Conservation (phyloP, 331 rosid species). For the Saraca asoca region DNA sequence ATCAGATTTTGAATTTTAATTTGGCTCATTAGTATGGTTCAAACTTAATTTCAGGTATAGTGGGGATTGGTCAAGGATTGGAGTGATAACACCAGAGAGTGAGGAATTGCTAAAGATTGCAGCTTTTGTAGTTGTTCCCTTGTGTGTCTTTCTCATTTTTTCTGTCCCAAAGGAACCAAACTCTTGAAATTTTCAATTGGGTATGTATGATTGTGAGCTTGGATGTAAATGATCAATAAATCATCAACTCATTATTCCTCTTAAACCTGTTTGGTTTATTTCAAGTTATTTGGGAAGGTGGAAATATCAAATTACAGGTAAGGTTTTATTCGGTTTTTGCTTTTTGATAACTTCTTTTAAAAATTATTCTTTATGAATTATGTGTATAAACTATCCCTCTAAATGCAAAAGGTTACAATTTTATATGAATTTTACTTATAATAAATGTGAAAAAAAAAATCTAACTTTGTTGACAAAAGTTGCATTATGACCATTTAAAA, state of each 20-base stretch:
- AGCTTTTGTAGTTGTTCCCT: slow-evolving; percentile 69
- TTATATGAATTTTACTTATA: too few species aligned
- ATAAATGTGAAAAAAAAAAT: too few species aligned
- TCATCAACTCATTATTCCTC: not conserved
- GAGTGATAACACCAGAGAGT: slow-evolving; percentile 64
- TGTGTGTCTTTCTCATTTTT: slow-evolving; percentile 61
- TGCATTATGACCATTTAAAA: too few species aligned
- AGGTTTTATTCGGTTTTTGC: too few species aligned
- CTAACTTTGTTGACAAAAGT: too few species aligned
- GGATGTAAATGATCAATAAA: not conserved
- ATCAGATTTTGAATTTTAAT: not conserved
- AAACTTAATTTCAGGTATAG: slow-evolving; percentile 62
- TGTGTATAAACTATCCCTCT: too few species aligned
- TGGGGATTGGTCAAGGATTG: slow-evolving; percentile 98
- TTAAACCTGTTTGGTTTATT: slow-evolving; percentile 1
- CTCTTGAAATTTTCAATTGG: slow-evolving; percentile 33
- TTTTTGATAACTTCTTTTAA: too few species aligned
- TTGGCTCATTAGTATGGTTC: not conserved
- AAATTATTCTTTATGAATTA: too few species aligned
- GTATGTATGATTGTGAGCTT: slow-evolving; percentile 22
- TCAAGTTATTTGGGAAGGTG: not conserved
- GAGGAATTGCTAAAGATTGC: slow-evolving; percentile 70
- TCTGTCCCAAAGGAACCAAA: slow-evolving; percentile 40
- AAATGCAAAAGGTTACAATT: too few species aligned
- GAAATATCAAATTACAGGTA: not conserved